Evolutionary conservation across 495 filamentous ascomycete species (phyloP), one percentile per base, ranked within the genome.

Genomic region (Jackrogersella minutella): DNA sequence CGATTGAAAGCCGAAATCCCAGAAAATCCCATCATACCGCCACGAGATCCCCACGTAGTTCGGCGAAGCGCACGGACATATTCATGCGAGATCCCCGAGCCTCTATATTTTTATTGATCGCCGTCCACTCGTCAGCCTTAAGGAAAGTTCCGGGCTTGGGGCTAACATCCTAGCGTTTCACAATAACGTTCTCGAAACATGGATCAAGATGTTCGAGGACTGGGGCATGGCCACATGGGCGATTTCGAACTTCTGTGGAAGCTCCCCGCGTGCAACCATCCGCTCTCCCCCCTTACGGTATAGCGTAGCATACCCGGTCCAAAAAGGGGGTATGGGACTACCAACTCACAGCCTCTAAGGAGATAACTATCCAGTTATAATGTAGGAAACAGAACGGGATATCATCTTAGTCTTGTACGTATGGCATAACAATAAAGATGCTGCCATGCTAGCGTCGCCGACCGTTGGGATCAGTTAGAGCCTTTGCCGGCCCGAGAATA

Each of bases 51-150:
- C 58, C 65, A 62, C 59, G 28, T 39, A 64, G 47, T 34, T 68
- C 66, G 66, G 66, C 66, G 66, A 68, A 22, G 59, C 59, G 66
- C 66, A 68, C 59, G 66, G 66, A 55, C 39, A 50, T 37, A 55
- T 56, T 41, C 53, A 68, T 68, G 59, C 54, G 26, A 68, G 66
- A 68, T 68, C 66, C 66, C 66, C 66, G 66, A 68, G 22, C 21
- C 47, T 28, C 37, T 58, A 44, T 43, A 21, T 26, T 47, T 43
- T 26, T 31, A 44, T 22, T 68, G 59, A 39, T 68, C 66, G 66
- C 66, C 59, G 66, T 63, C 49, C 51, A 59, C 52, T 62, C 33
- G 46, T 61, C 59, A 58, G 59, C 59, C 65, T 58, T 62, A 41
- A 58, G 46, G 54, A 22, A 47, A 58, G 21, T 49, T 63, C 46